Conservation (phyloP, 345 rosid species). For the Citrus australasica region DNA sequence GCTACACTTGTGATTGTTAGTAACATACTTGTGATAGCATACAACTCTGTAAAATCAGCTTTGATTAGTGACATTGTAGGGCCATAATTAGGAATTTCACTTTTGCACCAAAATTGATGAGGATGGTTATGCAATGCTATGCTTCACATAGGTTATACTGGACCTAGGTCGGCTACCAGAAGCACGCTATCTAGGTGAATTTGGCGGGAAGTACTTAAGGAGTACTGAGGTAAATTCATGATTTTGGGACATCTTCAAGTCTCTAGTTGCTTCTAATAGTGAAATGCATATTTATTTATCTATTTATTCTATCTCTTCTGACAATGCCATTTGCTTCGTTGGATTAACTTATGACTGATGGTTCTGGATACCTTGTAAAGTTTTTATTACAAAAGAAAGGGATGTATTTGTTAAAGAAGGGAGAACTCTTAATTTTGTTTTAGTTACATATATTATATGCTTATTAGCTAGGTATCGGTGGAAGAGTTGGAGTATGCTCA, state of each 20-base stretch:
- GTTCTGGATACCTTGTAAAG: not conserved
- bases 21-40: not conserved
- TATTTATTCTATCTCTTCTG: not conserved
- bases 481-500: constrained; percentile 60
- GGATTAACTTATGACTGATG: not conserved
- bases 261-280: not conserved
- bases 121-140: not conserved
- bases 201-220: constrained; percentile 48
- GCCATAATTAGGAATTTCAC: not conserved
- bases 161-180: constrained; percentile 63
- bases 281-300: not conserved
- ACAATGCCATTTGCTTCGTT: not conserved
- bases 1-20: not conserved
- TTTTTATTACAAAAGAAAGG: not conserved
- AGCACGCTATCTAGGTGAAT: constrained; percentile 62
- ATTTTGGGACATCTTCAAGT: not conserved
- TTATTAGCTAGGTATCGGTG: constrained; percentile 47
- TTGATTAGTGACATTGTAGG: no score
- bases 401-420: not conserved
- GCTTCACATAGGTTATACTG: constrained; percentile 36
- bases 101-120: not conserved
- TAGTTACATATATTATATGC: not conserved
- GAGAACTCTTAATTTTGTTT: not conserved
- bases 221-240: constrained; percentile 40
- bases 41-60: no score